Base-by-base conservation (phyloP, 257 asterid species). In the Phtheirospermum japonicum region DNA sequence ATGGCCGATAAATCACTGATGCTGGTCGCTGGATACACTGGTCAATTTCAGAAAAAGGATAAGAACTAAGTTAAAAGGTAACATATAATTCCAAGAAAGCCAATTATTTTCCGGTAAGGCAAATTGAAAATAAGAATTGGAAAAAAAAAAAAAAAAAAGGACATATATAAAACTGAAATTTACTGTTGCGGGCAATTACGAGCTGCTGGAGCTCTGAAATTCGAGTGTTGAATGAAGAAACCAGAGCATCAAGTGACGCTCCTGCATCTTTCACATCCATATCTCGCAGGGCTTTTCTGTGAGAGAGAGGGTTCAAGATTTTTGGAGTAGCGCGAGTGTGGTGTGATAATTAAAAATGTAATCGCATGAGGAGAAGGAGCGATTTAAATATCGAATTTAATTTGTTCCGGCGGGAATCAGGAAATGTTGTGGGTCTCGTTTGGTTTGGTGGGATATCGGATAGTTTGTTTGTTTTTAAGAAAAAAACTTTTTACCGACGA, bases 141-240 rank as follows among this genome's bases (percentile, higher is more conserved):
- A 36, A 52, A 60, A 36, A 36, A 30, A 39, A 57, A 68, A 11
- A 6, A 5, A 4, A 19, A 16, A n/a, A n/a, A 16, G 2, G 45
- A 50, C 34, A 56, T 4, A 37, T 18, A 32, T 7, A 23, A 30
- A 64, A 23, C 54, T 19, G 72, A 46, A 26, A 18, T 51, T 31
- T 75, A 92, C 98, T 86, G 95, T 89, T 89, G 55, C 97, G 89
- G 67, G 99, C 99, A 65, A 89, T 75, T 48, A 89, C 95, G 60
- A 92, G 88, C 73, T 86, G 90, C 69, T 92, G 95, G 51, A 89
- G 87, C 78, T 85, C 89, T 9, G 95, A 70, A 12, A 86, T 72
- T 20, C 97, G 91, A 57, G 89, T 61, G 72, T 92, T 92, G 88
- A 92, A 92, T 8, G 93, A 85, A 9, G 95, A 77, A 57, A 92